A percentile compares a stretch with the other conserved stretches of the same genome.
phyloP scores from a whole-genome alignment of 2,329 filamentous ascomycete species.

The Pseudocercospora vitis region DNA sequence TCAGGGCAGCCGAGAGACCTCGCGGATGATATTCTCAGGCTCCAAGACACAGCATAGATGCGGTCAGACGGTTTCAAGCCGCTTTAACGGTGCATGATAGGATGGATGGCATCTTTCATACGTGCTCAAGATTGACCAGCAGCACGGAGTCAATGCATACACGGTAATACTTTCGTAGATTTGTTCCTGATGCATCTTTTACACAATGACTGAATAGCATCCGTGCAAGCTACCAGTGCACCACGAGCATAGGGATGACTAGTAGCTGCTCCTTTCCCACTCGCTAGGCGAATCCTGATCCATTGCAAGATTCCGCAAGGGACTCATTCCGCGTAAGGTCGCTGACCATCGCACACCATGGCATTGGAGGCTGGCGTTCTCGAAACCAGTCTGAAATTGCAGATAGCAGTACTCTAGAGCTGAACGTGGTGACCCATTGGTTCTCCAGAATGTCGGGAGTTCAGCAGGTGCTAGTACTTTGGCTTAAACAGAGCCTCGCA shows the following conservation, averaged over 20 bases:
- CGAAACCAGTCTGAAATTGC: neutral
- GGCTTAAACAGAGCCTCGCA: neutral
- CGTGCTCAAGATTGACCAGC: neutral
- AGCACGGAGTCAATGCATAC: neutral
- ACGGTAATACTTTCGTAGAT: neutral
- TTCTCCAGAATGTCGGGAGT: neutral
- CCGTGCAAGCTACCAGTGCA: neutral
- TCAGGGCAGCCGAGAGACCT: no score
- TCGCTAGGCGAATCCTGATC: neutral
- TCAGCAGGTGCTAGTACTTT: neutral
- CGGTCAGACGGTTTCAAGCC: no score
- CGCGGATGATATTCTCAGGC: no score
- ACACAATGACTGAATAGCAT: neutral
- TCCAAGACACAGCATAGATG: no score
- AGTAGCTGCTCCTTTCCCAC: neutral
- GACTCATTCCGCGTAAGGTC: neutral
- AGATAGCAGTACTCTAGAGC: neutral
- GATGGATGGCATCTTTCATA: no score
- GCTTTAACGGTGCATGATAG: no score
- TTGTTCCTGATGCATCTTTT: no score
- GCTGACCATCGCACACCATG: neutral
- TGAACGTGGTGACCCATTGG: neutral
- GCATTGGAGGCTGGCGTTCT: neutral
- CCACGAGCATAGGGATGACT: neutral
- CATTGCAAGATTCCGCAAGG: neutral